phyloP scores from a whole-genome alignment of 805 yeast genomes.

The Metschnikowia hibisci region DNA sequence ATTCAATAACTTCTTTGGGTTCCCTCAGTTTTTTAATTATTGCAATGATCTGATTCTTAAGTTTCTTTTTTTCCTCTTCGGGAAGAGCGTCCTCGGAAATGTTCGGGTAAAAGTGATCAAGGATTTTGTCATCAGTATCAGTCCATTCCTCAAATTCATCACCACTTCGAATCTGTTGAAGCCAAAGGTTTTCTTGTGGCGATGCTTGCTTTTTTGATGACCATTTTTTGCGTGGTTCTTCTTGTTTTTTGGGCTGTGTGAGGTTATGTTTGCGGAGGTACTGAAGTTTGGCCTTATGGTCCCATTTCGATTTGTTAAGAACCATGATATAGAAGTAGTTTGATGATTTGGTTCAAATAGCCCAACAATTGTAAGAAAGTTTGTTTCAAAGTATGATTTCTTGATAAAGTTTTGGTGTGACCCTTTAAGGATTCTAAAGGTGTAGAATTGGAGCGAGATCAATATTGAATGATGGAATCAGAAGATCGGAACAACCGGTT shows the following conservation, averaged over 20 bases:
- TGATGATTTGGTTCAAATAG: too few relatives aligned
- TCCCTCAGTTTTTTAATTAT: constrained; percentile 12
- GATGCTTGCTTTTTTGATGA: constrained; percentile 23
- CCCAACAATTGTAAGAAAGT: too few relatives aligned
- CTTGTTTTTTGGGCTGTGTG: constrained; percentile 11
- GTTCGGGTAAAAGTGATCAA: constrained; percentile 39
- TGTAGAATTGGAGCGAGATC: too few relatives aligned
- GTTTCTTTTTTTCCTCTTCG: constrained; percentile 32
- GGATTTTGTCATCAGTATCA: constrained; percentile 37
- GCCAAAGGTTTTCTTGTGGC: constrained; percentile 12
- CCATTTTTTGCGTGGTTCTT: constrained; percentile 23
- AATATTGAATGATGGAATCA: too few relatives aligned
- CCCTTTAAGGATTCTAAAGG: too few relatives aligned
- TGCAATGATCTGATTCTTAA: constrained; percentile 33
- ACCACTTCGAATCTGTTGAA: constrained; percentile 1
- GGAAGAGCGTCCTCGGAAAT: constrained; percentile 32
- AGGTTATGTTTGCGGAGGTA: constrained; percentile 42
- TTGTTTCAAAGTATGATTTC: too few relatives aligned
- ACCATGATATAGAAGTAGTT: too few relatives aligned
- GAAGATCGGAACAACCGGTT: too few relatives aligned
- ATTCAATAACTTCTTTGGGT: constrained; percentile 8
- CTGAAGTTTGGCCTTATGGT: constrained; percentile 37
- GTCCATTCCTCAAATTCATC: constrained; percentile 37
- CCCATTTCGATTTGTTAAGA: constrained; percentile 42
- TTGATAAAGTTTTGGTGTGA: too few relatives aligned